phyloP scores from a whole-genome alignment of 768 basidiomycete species.

The Boletus rubescentipes region DNA sequence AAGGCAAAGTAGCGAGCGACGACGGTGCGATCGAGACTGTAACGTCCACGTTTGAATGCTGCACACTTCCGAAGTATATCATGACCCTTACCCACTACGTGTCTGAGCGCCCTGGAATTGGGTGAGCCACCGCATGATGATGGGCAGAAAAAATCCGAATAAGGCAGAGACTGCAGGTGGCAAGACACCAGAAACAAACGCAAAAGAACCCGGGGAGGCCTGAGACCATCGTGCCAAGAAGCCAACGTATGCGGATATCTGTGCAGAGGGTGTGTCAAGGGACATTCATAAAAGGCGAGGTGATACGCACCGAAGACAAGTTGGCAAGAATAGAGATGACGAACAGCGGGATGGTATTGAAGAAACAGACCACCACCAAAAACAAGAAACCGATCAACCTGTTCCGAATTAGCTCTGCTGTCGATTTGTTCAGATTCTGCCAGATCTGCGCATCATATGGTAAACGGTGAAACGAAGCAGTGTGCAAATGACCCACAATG shows the following conservation, averaged over 20 bases:
- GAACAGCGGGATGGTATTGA: conserved; percentile 92
- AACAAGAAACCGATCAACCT: conserved; percentile 74
- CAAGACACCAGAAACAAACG: conserved; percentile 87
- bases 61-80: not conserved
- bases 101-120: conserved; percentile 60
- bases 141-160: conserved; percentile 89
- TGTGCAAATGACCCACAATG: conserved; percentile 51
- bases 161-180: conserved; percentile 86
- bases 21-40: conserved; percentile 83
- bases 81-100: conserved; percentile 28
- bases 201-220: conserved; percentile 65
- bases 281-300: not conserved
- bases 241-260: conserved; percentile 55
- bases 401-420: conserved; percentile 64
- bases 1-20: conserved; percentile 92
- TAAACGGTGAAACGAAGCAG: not conserved
- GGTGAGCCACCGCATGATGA: conserved; percentile 83
- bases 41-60: conserved; percentile 24
- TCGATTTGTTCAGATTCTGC: conserved; percentile 80
- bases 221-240: conserved; percentile 76
- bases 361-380: conserved; percentile 79
- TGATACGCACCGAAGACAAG: conserved; percentile 63
- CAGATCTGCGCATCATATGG: conserved; percentile 58
- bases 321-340: conserved; percentile 92
- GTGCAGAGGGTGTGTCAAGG: conserved; percentile 11